Evolutionary conservation across 2,329 filamentous ascomycete genomes (phyloP).

Genomic region (Ophiostoma himal-ulmi): DNA sequence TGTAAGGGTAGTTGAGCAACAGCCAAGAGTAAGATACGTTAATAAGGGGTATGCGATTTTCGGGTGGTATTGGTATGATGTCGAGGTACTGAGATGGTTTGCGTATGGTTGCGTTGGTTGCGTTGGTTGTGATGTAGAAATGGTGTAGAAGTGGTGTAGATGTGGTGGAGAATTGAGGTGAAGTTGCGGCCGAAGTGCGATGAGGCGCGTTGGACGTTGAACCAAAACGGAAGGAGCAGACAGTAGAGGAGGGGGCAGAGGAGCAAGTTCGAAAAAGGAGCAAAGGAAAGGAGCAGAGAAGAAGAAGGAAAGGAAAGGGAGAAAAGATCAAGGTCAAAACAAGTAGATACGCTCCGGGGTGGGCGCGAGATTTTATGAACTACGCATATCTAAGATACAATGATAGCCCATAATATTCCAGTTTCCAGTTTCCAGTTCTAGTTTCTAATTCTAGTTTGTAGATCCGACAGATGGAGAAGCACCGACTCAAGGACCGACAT

Average conservation of each 20-base stretch:
- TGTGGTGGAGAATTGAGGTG: background rate
- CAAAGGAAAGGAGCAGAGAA: background rate
- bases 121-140: background rate
- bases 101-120: background rate
- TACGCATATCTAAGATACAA: background rate
- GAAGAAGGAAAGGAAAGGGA: background rate
- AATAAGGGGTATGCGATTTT: background rate
- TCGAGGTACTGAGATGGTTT: background rate
- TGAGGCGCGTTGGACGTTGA: background rate
- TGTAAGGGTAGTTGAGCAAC: background rate
- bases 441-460: background rate
- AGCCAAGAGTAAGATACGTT: background rate
- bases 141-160: background rate
- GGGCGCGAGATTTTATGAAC: slow-evolving; percentile 5
- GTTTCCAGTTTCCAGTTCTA: background rate
- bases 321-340: background rate
- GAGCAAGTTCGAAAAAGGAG: background rate
- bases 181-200: background rate
- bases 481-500: background rate
- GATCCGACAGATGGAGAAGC: background rate
- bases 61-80: background rate
- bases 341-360: background rate
- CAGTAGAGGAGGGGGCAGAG: background rate
- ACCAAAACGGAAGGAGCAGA: background rate
- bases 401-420: background rate